phyloP scores from a whole-genome alignment of 2,329 filamentous ascomycete genomes.

The Talaromyces sp. region DNA sequence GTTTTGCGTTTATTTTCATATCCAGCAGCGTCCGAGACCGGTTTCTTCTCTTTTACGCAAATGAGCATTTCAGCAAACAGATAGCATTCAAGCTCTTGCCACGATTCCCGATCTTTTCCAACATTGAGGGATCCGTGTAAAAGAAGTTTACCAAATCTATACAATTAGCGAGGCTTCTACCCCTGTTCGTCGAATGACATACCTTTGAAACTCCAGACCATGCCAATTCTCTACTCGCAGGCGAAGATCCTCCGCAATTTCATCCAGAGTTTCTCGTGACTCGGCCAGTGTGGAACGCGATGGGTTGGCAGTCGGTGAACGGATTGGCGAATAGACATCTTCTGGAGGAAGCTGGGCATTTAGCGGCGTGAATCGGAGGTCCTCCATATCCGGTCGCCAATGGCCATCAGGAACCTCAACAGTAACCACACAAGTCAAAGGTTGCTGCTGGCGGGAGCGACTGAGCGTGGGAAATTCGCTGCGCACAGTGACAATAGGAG shows the following conservation, averaged over 20 bases:
- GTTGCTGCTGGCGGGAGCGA: conserved; percentile 88
- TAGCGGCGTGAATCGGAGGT: conserved; percentile 57
- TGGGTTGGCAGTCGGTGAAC: conserved; percentile 40
- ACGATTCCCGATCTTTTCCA: conserved; percentile 91
- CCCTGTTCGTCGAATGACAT: neutral
- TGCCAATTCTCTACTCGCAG: conserved; percentile 98
- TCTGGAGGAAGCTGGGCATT: conserved; percentile 47
- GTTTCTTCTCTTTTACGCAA: conserved; percentile 96
- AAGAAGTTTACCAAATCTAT: conserved; percentile 82
- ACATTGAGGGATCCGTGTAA: conserved; percentile 87
- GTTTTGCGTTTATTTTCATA: conserved; percentile 66
- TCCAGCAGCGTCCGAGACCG: conserved; percentile 51
- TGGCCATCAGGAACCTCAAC: conserved; percentile 91
- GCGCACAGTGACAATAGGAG: conserved; percentile 86
- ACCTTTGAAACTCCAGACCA: conserved; percentile 83
- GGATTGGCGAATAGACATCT: conserved; percentile 53
- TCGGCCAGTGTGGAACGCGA: conserved; percentile 68
- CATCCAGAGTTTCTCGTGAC: conserved; percentile 67
- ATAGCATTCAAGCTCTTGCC: conserved; percentile 97
- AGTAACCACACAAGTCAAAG: conserved; percentile 87
- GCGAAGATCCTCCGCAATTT: conserved; percentile 80
- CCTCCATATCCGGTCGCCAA: conserved; percentile 81
- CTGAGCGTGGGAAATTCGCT: conserved; percentile 96
- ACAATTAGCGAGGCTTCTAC: neutral
- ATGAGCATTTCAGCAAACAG: conserved; percentile 99